phyloP scores from a whole-genome alignment of 73 alveolate genomes.

The Uronychia setigera region DNA sequence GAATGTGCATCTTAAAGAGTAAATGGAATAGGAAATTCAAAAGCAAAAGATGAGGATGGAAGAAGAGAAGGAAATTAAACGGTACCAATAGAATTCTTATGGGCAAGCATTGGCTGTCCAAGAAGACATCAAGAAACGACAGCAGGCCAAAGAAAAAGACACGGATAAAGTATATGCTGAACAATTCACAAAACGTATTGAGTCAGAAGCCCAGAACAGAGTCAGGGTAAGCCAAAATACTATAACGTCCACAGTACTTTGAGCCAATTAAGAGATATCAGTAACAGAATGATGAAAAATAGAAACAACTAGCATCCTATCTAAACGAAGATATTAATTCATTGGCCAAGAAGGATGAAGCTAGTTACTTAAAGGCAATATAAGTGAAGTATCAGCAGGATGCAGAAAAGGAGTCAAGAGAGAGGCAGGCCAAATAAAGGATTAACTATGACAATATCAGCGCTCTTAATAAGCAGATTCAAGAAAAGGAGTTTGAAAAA shows the following conservation, averaged over 20 bases:
- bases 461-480: background rate
- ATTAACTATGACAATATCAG: too few species aligned
- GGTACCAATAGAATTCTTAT: background rate
- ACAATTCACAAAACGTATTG: background rate
- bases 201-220: background rate
- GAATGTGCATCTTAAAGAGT: background rate
- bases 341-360: background rate
- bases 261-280: background rate
- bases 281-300: background rate
- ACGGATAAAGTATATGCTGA: background rate
- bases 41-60: background rate
- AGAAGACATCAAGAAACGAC: background rate
- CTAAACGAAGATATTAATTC: background rate
- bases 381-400: background rate
- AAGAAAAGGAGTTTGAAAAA: background rate
- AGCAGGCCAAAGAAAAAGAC: background rate
- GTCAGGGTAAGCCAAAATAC: background rate
- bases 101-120: background rate
- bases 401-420: background rate
- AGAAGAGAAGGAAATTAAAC: background rate
- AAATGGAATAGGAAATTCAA: background rate
- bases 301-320: background rate
- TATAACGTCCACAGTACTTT: background rate
- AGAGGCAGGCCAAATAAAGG: background rate
- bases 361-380: background rate